Evolutionary conservation across 2,329 filamentous ascomycete species (phyloP).

Genomic region (Trichoderma sp.): DNA sequence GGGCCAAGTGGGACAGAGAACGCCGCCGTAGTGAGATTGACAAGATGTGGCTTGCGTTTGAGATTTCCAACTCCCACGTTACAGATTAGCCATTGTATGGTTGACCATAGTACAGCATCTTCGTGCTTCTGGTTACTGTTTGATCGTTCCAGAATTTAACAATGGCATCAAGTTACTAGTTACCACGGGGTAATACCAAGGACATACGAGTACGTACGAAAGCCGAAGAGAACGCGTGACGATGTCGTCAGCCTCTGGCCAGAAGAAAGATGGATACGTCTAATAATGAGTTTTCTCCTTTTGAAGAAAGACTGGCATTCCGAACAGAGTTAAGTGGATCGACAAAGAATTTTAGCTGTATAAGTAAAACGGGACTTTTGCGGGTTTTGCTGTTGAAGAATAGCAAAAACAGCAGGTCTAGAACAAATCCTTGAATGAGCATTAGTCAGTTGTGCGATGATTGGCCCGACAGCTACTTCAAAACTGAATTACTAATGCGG

Average conservation of each 20-base stretch:
- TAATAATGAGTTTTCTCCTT: background rate
- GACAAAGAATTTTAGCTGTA: background rate
- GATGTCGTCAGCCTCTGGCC: background rate
- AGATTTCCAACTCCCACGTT: background rate
- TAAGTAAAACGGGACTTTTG: background rate
- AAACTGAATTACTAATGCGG: background rate
- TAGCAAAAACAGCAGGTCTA: constrained; percentile 1
- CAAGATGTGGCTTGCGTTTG: background rate
- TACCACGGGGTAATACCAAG: background rate
- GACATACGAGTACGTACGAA: background rate
- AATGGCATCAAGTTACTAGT: background rate
- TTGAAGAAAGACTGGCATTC: background rate
- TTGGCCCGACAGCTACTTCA: background rate
- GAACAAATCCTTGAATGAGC: background rate
- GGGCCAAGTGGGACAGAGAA: background rate
- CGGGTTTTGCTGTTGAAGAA: background rate
- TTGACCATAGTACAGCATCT: background rate
- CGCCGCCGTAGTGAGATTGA: background rate
- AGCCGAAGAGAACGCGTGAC: background rate
- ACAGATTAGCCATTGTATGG: background rate
- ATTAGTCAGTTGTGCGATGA: constrained; percentile 1
- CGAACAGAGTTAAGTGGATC: background rate
- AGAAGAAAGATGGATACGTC: background rate
- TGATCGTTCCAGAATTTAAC: background rate
- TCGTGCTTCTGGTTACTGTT: background rate